phyloP scores from a whole-genome alignment of 2,329 filamentous ascomycete genomes.

The Sordariomycetes sp. region DNA sequence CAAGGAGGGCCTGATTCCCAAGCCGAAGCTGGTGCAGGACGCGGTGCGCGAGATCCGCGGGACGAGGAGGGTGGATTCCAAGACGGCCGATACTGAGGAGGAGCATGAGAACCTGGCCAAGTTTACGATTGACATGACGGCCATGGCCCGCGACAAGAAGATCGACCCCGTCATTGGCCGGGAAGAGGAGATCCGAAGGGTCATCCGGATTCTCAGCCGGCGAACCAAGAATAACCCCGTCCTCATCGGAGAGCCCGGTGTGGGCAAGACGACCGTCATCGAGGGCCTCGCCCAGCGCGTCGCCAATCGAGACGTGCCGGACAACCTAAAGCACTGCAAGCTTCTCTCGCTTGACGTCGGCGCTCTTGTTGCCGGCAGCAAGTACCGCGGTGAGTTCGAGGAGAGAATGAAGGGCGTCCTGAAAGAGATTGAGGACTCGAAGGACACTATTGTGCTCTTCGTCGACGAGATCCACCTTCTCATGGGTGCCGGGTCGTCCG shows the following conservation, averaged over 20 bases:
- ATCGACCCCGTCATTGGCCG: slow-evolving; percentile 94
- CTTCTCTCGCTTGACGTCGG: slow-evolving; percentile 92
- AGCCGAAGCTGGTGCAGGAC: slow-evolving; percentile 76
- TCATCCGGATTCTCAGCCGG: slow-evolving; percentile 81
- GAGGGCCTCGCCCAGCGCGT: slow-evolving; percentile 93
- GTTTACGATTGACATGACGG: slow-evolving; percentile 97
- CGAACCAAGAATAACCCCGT: slow-evolving; percentile 98
- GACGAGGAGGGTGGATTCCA: slow-evolving; percentile 86
- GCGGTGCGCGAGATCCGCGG: slow-evolving; percentile 88
- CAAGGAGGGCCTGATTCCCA: slow-evolving; percentile 81
- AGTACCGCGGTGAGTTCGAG: slow-evolving; percentile 97
- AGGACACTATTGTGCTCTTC: slow-evolving; percentile 94
- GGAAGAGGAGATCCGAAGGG: slow-evolving; percentile 88
- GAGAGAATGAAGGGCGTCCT: slow-evolving; percentile 98
- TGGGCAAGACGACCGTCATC: slow-evolving; percentile 95
- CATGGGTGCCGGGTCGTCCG: slow-evolving; percentile 91
- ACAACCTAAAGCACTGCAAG: slow-evolving; percentile 87
- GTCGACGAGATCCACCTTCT: slow-evolving; percentile 98
- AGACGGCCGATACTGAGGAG: slow-evolving; percentile 83
- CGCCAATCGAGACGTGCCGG: slow-evolving; percentile 90
- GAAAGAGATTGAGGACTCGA: slow-evolving; percentile 89
- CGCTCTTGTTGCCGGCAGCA: slow-evolving; percentile 89
- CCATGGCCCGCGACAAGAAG: slow-evolving; percentile 91
- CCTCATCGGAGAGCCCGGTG: slow-evolving; percentile 93
- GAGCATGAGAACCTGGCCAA: slow-evolving; percentile 95